Percentiles rank a stretch among this genome's conserved stretches.
phyloP scores from a whole-genome alignment of 1,139 yeast species.

The Candida tetrigidarum region DNA sequence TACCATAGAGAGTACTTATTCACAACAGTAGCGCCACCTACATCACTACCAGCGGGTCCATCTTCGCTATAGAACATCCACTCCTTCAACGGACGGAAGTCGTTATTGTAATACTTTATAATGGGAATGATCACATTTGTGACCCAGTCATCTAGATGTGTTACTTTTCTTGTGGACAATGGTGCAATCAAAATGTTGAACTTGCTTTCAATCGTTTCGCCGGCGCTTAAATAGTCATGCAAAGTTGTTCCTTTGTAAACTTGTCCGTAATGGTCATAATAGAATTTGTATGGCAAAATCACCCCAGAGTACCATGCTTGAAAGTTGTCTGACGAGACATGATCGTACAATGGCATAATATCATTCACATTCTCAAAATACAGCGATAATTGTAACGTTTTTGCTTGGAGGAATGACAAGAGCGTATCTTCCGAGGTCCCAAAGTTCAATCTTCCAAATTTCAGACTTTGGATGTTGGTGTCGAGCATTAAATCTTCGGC shows the following conservation, averaged over 20 bases:
- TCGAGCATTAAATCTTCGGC: conserved; percentile 23
- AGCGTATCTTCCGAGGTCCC: conserved; percentile 12
- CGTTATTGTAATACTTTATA: conserved; percentile 22
- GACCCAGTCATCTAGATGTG: conserved; percentile 30
- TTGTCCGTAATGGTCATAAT: conserved; percentile 31
- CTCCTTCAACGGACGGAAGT: conserved; percentile 27
- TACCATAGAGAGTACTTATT: conserved; percentile 32
- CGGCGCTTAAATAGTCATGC: conserved; percentile 20
- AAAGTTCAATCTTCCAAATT: conserved; percentile 5
- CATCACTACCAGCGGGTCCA: neutral
- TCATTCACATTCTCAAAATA: conserved; percentile 23
- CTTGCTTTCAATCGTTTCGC: conserved; percentile 23
- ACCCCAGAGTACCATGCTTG: conserved; percentile 33
- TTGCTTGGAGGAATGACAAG: conserved; percentile 29
- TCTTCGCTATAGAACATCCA: conserved; percentile 29
- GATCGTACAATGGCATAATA: conserved; percentile 21
- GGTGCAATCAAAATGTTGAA: conserved; percentile 32
- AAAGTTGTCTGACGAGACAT: conserved; percentile 24
- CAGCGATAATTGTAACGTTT: conserved; percentile 24
- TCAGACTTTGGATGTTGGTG: conserved; percentile 11
- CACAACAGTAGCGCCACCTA: conserved; percentile 1
- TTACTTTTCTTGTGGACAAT: conserved; percentile 20
- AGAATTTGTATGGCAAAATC: conserved; percentile 34
- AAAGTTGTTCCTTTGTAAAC: conserved; percentile 18
- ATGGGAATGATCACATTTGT: conserved; percentile 35